These are phyloP conservation scores for Chiua virens DNA, from an alignment of 768 basidiomycete genomes.

Conservation along the genomic window DNA sequence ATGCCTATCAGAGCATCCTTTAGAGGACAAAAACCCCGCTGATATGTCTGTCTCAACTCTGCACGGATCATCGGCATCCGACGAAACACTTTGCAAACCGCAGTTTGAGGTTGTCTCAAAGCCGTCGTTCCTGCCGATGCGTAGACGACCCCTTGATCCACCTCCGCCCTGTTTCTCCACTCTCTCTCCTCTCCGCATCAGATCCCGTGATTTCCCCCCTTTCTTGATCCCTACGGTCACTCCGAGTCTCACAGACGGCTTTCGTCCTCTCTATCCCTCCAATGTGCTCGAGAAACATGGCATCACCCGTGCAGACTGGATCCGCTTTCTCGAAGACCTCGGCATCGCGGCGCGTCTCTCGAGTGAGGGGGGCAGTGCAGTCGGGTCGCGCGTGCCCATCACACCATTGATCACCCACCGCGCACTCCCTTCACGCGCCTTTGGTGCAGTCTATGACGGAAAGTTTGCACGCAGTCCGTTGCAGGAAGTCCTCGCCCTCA, in stretches of 20 bases:
- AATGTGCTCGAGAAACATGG: slow-evolving; percentile 29
- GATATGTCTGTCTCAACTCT: too few relatives aligned
- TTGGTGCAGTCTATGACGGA: slow-evolving; percentile 21
- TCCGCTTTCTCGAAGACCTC: slow-evolving; percentile 30
- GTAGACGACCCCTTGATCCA: slow-evolving; percentile 29
- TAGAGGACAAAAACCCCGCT: neutral
- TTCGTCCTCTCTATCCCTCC: slow-evolving; percentile 26
- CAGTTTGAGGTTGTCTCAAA: slow-evolving; percentile 24
- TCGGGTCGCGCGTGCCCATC: slow-evolving; percentile 23
- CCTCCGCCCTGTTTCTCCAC: slow-evolving; percentile 31
- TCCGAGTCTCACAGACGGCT: slow-evolving; percentile 23
- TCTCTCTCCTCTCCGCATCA: slow-evolving; percentile 26
- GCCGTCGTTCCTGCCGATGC: neutral
- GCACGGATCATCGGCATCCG: neutral
- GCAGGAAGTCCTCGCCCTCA: slow-evolving; percentile 26
- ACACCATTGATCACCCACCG: slow-evolving; percentile 12
- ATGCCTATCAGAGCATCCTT: slow-evolving; percentile 1
- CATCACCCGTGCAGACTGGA: slow-evolving; percentile 27
- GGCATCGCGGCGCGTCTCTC: slow-evolving; percentile 28
- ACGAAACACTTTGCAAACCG: slow-evolving; percentile 30
- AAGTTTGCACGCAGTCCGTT: slow-evolving; percentile 16
- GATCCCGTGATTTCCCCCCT: slow-evolving; percentile 27
- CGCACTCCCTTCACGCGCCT: slow-evolving; percentile 11
- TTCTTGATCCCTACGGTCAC: slow-evolving; percentile 26
- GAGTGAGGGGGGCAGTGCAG: slow-evolving; percentile 18